Base-by-base conservation (phyloP, 1,284 basidiomycete genomes). In the Heterobasidion parviporum region DNA sequence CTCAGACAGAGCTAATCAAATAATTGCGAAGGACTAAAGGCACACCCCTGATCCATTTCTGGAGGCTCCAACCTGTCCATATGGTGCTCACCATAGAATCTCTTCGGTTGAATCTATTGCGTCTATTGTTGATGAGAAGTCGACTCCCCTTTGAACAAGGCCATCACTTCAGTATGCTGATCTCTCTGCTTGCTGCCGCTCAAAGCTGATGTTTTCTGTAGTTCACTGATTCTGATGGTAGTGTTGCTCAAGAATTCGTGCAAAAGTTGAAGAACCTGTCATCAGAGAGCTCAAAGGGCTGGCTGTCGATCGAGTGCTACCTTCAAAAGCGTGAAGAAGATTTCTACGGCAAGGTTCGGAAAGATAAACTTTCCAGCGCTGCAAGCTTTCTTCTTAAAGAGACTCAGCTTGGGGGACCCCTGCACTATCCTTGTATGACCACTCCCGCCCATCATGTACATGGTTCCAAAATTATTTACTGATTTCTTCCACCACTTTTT, bases 181-280 rank as follows among this genome's bases (percentile, higher is more conserved):
- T 38, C 32, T 2, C 12, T 20, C 53, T 2, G 32, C 34, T 33
- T 3, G 15, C 44, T 41, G 43, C 15, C 12, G 1, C n/a, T 6
- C 26, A 12, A 54, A 35, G 32, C 58, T 59, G 38, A 63, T 44
- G 9, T 50, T 50, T 53, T 18, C 33, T 54, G 43, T 55, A 90
- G 85, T 96, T 96, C 72, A 96, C 93, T 34, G 93, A 95, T 70
- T 79, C 89, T 1, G 91, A 95, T 68, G 93, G 93, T 48, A 91
- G 92, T 58, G 92, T 96, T 53, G 88, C 92, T 14, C 82, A 88
- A 53, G 85, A 90, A 54, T 95, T 97, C 68, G 87, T 95, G 32
- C 84, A 90, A 64, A 93, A 90, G 68, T 73, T 97, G 49, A 86
- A 92, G 66, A 70, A 71, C 59, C 79, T 97, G 54, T 86, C 82